Conservation (phyloP, 208 protist species). For the Porcisia deanei region DNA sequence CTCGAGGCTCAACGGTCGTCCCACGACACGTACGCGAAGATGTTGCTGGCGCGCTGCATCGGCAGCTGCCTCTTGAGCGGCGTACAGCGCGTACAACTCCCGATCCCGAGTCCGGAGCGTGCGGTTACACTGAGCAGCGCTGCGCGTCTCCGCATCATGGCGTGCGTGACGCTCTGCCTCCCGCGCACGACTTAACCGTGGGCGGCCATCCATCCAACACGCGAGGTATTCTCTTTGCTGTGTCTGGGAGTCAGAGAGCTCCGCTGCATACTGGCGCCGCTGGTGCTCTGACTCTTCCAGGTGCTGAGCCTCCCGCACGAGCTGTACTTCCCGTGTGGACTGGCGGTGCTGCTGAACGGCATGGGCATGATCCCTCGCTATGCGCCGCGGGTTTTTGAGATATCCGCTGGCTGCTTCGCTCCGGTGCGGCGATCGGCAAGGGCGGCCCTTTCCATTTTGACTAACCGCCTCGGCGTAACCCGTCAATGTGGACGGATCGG, state of each 20-base stretch:
- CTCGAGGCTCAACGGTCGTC: slow-evolving; percentile 2
- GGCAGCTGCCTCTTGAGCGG: slow-evolving; percentile 8
- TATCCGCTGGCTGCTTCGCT: slow-evolving; percentile 10
- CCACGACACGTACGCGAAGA: slow-evolving; percentile 23
- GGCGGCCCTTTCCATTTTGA: background rate
- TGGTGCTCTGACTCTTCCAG: slow-evolving; percentile 32
- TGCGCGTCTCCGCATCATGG: slow-evolving; percentile 9
- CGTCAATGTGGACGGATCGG: slow-evolving; percentile 13
- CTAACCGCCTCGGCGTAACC: slow-evolving; percentile 9
- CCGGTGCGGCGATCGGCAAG: background rate
- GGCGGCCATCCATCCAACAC: slow-evolving; percentile 26
- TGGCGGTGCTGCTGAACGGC: slow-evolving; percentile 19
- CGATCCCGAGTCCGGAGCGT: slow-evolving; percentile 8
- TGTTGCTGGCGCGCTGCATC: slow-evolving; percentile 22
- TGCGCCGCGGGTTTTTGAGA: slow-evolving; percentile 13
- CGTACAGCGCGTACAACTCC: slow-evolving; percentile 23
- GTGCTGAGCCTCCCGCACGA: slow-evolving; percentile 22
- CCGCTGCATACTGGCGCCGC: slow-evolving; percentile 11
- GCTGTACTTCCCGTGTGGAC: slow-evolving; percentile 12
- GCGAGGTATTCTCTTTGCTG: slow-evolving; percentile 12
- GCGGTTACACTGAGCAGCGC: slow-evolving; percentile 2
- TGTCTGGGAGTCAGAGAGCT: slow-evolving; percentile 18
- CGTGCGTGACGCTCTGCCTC: slow-evolving; percentile 16
- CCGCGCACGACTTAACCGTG: slow-evolving; percentile 25
- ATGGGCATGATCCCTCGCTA: slow-evolving; percentile 21